phyloP scores from a whole-genome alignment of 108 stramenopile genomes.

The Parietichytrium sp. region DNA sequence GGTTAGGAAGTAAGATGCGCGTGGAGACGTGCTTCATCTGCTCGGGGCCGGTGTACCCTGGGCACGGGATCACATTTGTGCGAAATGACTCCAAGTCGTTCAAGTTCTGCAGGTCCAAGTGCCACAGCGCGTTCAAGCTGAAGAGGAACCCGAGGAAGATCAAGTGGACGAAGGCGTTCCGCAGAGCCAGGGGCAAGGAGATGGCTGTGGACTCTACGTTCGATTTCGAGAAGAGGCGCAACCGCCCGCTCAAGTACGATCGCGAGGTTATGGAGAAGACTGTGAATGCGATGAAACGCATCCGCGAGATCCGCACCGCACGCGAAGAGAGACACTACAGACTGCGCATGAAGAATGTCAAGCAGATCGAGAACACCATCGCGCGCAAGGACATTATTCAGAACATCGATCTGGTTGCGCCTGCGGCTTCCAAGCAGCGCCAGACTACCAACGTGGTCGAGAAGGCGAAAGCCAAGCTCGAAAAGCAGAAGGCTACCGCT shows the following conservation, averaged over 20 bases:
- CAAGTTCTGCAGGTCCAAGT: slow-evolving; percentile 98
- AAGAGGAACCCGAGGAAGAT: slow-evolving; percentile 99
- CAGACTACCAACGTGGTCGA: slow-evolving; percentile 48
- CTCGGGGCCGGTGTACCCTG: slow-evolving; percentile 93
- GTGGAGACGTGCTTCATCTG: slow-evolving; percentile 55
- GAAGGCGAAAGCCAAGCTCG: slow-evolving; percentile 34
- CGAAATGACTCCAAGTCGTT: slow-evolving; percentile 98
- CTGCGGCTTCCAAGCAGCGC: slow-evolving; percentile 55
- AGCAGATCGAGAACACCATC: slow-evolving; percentile 53
- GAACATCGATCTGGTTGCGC: slow-evolving; percentile 57
- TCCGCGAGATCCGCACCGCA: slow-evolving; percentile 75
- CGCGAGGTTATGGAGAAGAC: slow-evolving; percentile 91
- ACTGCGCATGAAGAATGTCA: slow-evolving; percentile 48
- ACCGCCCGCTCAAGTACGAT: slow-evolving; percentile 94
- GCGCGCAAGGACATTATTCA: slow-evolving; percentile 56
- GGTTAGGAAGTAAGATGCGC: slow-evolving; percentile 15
- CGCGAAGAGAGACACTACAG: slow-evolving; percentile 59
- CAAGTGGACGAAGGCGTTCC: slow-evolving; percentile 98
- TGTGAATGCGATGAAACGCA: slow-evolving; percentile 90
- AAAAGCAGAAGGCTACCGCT: slow-evolving; percentile 29
- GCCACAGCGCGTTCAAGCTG: slow-evolving; percentile 95
- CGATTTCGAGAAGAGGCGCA: slow-evolving; percentile 97
- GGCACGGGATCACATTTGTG: slow-evolving; percentile 96
- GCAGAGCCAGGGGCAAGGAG: slow-evolving; percentile 77
- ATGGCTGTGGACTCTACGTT: slow-evolving; percentile 78